A percentile compares a stretch with the other conserved stretches of the same genome.
Evolutionary conservation across 345 rosid species (phyloP).

Genomic region (Trapa bicornis): DNA sequence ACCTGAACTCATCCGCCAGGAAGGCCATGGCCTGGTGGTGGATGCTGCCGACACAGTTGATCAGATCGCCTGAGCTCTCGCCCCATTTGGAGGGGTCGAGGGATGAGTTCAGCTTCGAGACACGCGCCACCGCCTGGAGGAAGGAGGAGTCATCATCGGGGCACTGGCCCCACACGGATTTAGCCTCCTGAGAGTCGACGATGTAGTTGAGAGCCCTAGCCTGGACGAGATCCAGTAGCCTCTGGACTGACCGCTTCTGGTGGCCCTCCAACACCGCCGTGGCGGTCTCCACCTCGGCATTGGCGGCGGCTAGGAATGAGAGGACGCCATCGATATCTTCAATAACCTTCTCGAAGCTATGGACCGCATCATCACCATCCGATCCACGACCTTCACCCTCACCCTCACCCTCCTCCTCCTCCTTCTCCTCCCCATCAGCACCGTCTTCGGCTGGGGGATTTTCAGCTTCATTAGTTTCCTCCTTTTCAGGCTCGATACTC

Average conservation of each 20-base stretch:
- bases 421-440: neutral
- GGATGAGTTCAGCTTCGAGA: conserved; percentile 32
- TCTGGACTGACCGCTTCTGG: conserved; percentile 16
- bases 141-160: conserved; percentile 31
- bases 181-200: conserved; percentile 26
- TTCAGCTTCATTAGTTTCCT: too few relatives aligned
- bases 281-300: conserved; percentile 9
- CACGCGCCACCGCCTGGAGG: conserved; percentile 35
- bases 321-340: conserved; percentile 44
- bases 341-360: conserved; percentile 32
- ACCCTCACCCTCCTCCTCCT: neutral
- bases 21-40: conserved; percentile 62
- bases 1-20: conserved; percentile 63
- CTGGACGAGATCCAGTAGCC: conserved; percentile 51
- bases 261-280: conserved; percentile 28
- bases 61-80: conserved; percentile 19
- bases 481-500: too few relatives aligned
- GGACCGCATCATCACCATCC: neutral
- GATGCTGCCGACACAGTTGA: conserved; percentile 42
- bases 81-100: conserved; percentile 26
- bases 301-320: conserved; percentile 13
- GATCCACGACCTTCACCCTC: neutral
- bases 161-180: conserved; percentile 21
- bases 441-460: too few relatives aligned
- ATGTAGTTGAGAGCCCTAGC: conserved; percentile 25